phyloP scores from a whole-genome alignment of 2,329 filamentous ascomycete genomes.

The Aspergillus ochraceoroseus region DNA sequence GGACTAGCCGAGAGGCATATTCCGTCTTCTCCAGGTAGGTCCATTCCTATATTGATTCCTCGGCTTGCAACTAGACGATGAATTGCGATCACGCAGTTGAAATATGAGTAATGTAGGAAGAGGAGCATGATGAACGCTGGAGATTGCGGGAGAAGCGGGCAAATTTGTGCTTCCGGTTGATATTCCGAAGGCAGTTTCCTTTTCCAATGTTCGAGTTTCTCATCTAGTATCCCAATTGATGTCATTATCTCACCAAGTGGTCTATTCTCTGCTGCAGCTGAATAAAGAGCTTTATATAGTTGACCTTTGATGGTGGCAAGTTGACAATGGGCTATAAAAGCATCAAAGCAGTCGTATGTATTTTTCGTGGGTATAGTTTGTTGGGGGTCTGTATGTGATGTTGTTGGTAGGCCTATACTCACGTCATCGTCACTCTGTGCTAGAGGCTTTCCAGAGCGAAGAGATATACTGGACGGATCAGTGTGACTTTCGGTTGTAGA shows the following conservation, averaged over 20 bases:
- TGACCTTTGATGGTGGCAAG: conserved; percentile 19
- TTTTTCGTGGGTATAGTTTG: conserved; percentile 8
- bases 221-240: conserved; percentile 13
- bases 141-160: not conserved
- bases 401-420: conserved; percentile 8
- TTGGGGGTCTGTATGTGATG: not conserved
- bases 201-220: conserved; percentile 16
- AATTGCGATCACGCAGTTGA: conserved; percentile 20
- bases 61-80: conserved; percentile 13
- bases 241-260: conserved; percentile 13
- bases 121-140: conserved; percentile 13
- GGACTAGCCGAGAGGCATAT: not conserved
- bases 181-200: conserved; percentile 12
- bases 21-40: conserved; percentile 3
- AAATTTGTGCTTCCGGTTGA: conserved; percentile 11
- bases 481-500: conserved; percentile 3
- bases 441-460: conserved; percentile 17
- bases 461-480: conserved; percentile 14
- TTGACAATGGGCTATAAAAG: conserved; percentile 14
- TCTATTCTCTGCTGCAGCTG: conserved; percentile 11
- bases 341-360: conserved; percentile 9
- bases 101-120: conserved; percentile 18
- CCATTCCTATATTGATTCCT: conserved; percentile 7
- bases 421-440: conserved; percentile 15
- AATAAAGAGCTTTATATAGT: conserved; percentile 16